Base-by-base conservation (phyloP, 2,329 filamentous ascomycete genomes). In the Lecanosticta acicola region DNA sequence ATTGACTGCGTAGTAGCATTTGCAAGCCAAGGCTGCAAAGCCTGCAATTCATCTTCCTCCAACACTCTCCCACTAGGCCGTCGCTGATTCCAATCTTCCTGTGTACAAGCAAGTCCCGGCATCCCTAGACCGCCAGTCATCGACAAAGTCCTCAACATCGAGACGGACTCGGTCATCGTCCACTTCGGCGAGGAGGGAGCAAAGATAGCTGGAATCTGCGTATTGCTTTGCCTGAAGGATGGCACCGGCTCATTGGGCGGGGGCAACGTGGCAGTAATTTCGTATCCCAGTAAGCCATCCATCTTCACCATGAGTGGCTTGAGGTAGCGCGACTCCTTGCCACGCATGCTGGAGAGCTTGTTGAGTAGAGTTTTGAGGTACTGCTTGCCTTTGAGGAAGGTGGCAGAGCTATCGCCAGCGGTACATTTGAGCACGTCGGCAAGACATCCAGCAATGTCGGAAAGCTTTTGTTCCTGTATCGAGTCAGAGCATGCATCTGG, bases 381-480 rank as follows among this genome's bases (percentile, higher is more conserved):
- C 41, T 65, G 57, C 45, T 63, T 61, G 19, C 63, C 63, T 46
- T 62, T 59, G 14, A 56, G 41, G 40, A 63, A 63, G 2, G 62
- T 62, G 2, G 56, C 43, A 4, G 60, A 63, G 3, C 52, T 58
- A 42, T 65, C 63, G 37, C 35, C 63, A 19, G 60, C 61, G 9
- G 62, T 64, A 47, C 63, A 65, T 24, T 56, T 54, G n/a, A 66
- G 50, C 1, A 66, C 63, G 43, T 66, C 63, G 3, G 62, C 62
- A 5, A 66, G 59, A 37, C 63, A 66, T 33, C 60, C 59, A 8
- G 62, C 62, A 21, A 66, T 64, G 48, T 66, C 62, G 11, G 58
- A 62, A 8, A 66, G 53, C 46, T 66, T 66, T 45, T 66, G 63
- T 47, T 66, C 62, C 62, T 64, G 39, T 11, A 37, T 3, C 19